These are phyloP conservation scores for Coleophoma crateriformis DNA, from an alignment of 2,329 filamentous ascomycete genomes.

Conservation along the genomic window DNA sequence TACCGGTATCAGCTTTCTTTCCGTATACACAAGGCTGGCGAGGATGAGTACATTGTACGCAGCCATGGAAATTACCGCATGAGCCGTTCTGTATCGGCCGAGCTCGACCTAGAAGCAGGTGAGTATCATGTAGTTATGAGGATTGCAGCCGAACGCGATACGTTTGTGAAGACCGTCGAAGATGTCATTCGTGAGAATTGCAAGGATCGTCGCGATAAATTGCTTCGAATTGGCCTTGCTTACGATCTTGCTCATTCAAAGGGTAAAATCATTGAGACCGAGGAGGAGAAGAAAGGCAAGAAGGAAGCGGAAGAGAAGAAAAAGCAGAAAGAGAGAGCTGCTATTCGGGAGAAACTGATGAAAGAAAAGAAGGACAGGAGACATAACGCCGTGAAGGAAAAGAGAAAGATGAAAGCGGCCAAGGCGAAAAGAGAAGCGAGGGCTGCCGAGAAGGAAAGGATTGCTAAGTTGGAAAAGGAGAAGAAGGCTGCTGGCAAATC, in stretches of 20 bases:
- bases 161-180: conserved; percentile 31
- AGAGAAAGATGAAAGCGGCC: conserved; percentile 5
- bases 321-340: conserved; percentile 28
- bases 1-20: conserved; percentile 40
- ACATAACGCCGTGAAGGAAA: conserved; percentile 16
- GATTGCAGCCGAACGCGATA: conserved; percentile 41
- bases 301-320: conserved; percentile 39
- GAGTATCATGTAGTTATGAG: conserved; percentile 49
- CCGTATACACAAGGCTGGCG: conserved; percentile 40
- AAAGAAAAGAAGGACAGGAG: conserved; percentile 32
- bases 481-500: conserved; percentile 8
- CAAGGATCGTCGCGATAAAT: conserved; percentile 43
- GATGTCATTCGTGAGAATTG: conserved; percentile 45
- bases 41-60: conserved; percentile 51
- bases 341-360: conserved; percentile 32
- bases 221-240: conserved; percentile 47
- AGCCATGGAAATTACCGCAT: conserved; percentile 47
- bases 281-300: conserved; percentile 38
- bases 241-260: conserved; percentile 55
- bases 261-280: conserved; percentile 28
- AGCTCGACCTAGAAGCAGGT: conserved; percentile 49
- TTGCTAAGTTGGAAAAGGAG: conserved; percentile 9
- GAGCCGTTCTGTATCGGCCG: conserved; percentile 49
- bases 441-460: conserved; percentile 9
- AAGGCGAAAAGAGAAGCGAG: conserved; percentile 5